Percentiles rank a stretch among this genome's conserved stretches.
Conservation (phyloP, 1,284 basidiomycete species). For the Apiotrichum siamense region DNA sequence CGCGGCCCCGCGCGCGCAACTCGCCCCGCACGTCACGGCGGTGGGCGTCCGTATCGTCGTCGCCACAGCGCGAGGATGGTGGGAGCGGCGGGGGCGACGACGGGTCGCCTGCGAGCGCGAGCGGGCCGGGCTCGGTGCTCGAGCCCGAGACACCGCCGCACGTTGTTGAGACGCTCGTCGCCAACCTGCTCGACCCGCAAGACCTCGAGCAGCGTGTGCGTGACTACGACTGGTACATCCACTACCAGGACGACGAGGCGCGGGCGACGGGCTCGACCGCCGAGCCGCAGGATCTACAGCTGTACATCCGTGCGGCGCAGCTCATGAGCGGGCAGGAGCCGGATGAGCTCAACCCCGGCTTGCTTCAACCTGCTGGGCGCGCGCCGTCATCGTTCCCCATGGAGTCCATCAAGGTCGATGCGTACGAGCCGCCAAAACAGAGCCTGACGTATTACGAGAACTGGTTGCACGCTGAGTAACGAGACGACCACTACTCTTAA, state of each 20-base stretch:
- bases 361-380: neutral
- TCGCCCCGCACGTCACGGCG: slow-evolving; percentile 34
- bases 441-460: slow-evolving; percentile 25
- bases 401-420: slow-evolving; percentile 2
- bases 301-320: slow-evolving; percentile 43
- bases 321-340: slow-evolving; percentile 37
- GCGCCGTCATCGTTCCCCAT: neutral
- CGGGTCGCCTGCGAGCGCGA: no score
- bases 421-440: slow-evolving; percentile 16
- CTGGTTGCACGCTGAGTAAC: slow-evolving; percentile 17
- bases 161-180: slow-evolving; percentile 56
- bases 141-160: slow-evolving; percentile 3
- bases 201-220: slow-evolving; percentile 49
- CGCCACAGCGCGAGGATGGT: slow-evolving; percentile 5
- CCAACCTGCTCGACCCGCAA: slow-evolving; percentile 58
- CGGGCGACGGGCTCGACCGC: slow-evolving; percentile 33
- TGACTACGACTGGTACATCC: slow-evolving; percentile 69
- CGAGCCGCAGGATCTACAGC: slow-evolving; percentile 48
- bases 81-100: no score
- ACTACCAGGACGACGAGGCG: slow-evolving; percentile 46
- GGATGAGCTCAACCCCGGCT: slow-evolving; percentile 15
- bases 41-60: slow-evolving; percentile 20
- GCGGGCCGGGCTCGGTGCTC: no score
- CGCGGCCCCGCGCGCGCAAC: slow-evolving; percentile 2
- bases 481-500: neutral